Conservation (phyloP, 768 basidiomycete species). For the Pleurotus citrinopileatus region DNA sequence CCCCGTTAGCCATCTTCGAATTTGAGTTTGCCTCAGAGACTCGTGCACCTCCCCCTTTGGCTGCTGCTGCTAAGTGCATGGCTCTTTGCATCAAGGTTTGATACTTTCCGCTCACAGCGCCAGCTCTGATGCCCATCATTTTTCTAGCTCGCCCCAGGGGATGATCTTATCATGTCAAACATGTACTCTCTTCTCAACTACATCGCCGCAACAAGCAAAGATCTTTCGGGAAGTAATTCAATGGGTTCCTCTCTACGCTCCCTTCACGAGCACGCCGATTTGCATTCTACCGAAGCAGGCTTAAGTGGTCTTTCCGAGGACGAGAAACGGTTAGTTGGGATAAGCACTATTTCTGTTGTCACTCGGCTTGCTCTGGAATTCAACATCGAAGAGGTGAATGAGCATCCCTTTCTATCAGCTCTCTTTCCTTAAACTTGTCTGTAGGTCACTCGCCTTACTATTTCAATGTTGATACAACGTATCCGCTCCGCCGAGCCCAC, state of each 20-base stretch:
- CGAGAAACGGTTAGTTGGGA: constrained; percentile 79
- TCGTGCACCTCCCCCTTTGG: constrained; percentile 73
- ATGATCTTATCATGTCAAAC: constrained; percentile 89
- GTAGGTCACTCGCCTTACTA: constrained; percentile 80
- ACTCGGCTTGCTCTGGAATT: constrained; percentile 88
- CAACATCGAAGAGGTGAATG: constrained; percentile 69
- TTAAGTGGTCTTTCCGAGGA: constrained; percentile 75
- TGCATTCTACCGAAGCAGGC: constrained; percentile 61
- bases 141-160: constrained; percentile 73
- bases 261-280: constrained; percentile 44
- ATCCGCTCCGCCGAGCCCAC: constrained; percentile 81
- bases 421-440: neutral
- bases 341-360: constrained; percentile 90
- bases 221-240: constrained; percentile 53
- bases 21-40: constrained; percentile 75
- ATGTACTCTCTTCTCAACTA: constrained; percentile 96
- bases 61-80: constrained; percentile 86
- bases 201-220: constrained; percentile 81
- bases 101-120: neutral
- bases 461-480: constrained; percentile 91
- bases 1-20: constrained; percentile 85
- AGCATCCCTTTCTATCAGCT: neutral
- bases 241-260: constrained; percentile 39
- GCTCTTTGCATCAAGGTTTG: constrained; percentile 83
- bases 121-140: neutral